Conservation (phyloP, 2,329 filamentous ascomycete genomes). For the Pyrenophora graminea region DNA sequence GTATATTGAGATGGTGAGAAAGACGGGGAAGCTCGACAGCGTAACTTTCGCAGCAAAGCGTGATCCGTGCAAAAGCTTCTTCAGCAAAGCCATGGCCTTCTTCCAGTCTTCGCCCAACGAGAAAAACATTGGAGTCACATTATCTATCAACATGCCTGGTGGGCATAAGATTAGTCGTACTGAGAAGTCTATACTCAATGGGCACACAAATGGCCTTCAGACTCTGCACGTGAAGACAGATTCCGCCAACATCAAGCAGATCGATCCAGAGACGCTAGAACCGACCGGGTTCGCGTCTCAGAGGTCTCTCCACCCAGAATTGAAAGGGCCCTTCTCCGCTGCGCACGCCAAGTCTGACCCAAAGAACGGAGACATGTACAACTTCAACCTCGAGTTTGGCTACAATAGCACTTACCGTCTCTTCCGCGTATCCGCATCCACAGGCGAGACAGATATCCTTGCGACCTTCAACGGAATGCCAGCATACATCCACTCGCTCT, state of each 20-base stretch:
- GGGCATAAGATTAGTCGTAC: conserved; percentile 10
- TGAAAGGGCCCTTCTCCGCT: conserved; percentile 69
- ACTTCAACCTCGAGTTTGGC: conserved; percentile 76
- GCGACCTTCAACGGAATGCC: conserved; percentile 64
- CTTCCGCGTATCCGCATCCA: conserved; percentile 66
- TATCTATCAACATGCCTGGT: conserved; percentile 68
- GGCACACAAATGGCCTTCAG: conserved; percentile 48
- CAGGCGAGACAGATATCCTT: conserved; percentile 70
- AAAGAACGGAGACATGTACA: conserved; percentile 74
- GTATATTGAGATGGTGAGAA: conserved; percentile 63
- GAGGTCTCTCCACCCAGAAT: conserved; percentile 64
- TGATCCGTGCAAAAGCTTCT: conserved; percentile 75
- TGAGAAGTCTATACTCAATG: conserved; percentile 21
- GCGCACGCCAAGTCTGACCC: conserved; percentile 76
- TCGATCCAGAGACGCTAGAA: conserved; percentile 74
- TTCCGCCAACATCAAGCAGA: conserved; percentile 58
- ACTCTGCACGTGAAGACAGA: conserved; percentile 66
- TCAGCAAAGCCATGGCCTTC: conserved; percentile 72
- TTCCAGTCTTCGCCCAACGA: conserved; percentile 48
- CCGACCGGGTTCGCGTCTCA: conserved; percentile 69
- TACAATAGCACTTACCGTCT: conserved; percentile 65
- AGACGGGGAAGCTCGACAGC: conserved; percentile 60
- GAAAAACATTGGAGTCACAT: conserved; percentile 67
- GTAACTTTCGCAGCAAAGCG: conserved; percentile 71
- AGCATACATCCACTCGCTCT: conserved; percentile 83